Evolutionary conservation across 345 rosid species (phyloP).

Genomic region (Gossypium raimondii): DNA sequence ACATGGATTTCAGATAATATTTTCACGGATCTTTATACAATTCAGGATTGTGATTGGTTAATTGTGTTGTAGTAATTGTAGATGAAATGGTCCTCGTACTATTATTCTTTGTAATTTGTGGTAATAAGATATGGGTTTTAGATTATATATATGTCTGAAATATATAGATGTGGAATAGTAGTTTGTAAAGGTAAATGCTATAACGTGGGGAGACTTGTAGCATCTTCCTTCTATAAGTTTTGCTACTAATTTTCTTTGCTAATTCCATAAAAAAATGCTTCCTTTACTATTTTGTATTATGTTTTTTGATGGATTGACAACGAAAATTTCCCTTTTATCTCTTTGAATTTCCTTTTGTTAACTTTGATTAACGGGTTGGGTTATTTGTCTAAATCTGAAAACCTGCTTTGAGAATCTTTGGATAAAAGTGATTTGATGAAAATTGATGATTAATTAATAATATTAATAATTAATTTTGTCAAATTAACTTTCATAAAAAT

Average conservation of each 20-base stretch:
- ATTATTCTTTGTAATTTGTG: constrained; percentile 60
- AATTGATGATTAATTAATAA: too few relatives aligned
- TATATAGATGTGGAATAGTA: constrained; percentile 25
- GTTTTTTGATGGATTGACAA: background rate
- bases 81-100: constrained; percentile 10
- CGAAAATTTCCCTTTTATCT: background rate
- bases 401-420: too few relatives aligned
- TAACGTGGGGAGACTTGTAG: background rate
- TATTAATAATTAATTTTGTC: too few relatives aligned
- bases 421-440: too few relatives aligned
- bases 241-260: background rate
- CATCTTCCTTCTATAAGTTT: background rate
- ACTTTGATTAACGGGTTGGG: too few relatives aligned
- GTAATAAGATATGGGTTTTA: constrained; percentile 46
- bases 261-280: background rate
- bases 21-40: background rate
- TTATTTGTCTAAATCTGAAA: too few relatives aligned
- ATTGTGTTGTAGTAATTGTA: background rate
- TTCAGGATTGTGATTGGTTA: background rate
- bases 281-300: background rate
- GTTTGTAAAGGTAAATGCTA: constrained; percentile 16
- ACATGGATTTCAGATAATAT: background rate
- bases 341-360: background rate
- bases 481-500: too few relatives aligned
- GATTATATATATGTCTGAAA: constrained; percentile 19